These are phyloP conservation scores for Vaucheria bursata DNA, from an alignment of 352 stramenopile genomes.

Conservation along the genomic window DNA sequence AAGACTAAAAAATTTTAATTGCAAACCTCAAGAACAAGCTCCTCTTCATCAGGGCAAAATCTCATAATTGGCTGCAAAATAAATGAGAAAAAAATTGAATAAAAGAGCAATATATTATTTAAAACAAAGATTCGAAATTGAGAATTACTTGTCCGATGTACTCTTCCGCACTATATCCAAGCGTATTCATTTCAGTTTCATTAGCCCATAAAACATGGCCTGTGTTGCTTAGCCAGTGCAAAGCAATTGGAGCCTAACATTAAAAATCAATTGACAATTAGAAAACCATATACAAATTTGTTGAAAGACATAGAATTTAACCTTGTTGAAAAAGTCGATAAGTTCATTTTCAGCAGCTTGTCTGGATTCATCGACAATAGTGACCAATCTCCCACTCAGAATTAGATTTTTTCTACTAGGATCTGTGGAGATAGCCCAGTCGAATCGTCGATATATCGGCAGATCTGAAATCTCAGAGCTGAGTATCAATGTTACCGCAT, in stretches of 20 bases:
- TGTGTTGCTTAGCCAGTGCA: slow-evolving; percentile 50
- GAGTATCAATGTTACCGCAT: not conserved
- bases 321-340: slow-evolving; percentile 54
- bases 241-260: slow-evolving; percentile 50
- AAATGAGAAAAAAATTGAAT: too few species aligned
- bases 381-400: not conserved
- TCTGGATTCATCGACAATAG: not conserved
- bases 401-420: not conserved
- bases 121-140: too few species aligned
- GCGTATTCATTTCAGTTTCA: slow-evolving; percentile 50
- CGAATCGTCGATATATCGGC: not conserved
- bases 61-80: slow-evolving; percentile 48
- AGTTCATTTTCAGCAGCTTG: slow-evolving; percentile 43
- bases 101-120: too few species aligned
- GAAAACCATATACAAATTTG: too few species aligned
- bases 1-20: too few species aligned
- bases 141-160: too few species aligned
- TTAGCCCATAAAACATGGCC: slow-evolving; percentile 51
- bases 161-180: slow-evolving; percentile 52
- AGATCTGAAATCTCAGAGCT: not conserved
- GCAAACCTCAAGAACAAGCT: slow-evolving; percentile 27
- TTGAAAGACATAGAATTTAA: not conserved
- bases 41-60: slow-evolving; percentile 51
- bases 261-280: too few species aligned
- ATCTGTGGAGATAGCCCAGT: not conserved